Evolutionary conservation across 345 rosid species (phyloP), one percentile per base, ranked within the genome.

Genomic region (thale cress (Arabidopsis thaliana)): DNA sequence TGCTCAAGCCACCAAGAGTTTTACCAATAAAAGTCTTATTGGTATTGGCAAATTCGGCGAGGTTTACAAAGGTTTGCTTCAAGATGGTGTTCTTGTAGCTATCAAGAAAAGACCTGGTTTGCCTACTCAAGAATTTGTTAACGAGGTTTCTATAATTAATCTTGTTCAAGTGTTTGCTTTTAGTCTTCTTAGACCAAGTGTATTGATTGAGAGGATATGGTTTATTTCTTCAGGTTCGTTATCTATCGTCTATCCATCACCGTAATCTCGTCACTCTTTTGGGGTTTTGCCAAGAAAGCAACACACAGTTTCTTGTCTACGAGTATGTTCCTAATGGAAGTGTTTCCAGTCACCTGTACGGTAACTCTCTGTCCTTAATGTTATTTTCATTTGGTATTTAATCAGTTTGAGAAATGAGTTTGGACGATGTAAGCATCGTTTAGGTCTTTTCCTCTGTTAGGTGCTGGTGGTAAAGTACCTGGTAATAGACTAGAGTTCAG

Each of bases 321-420:
- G 99, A 91, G 81, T 91, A 95, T 74, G 72, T 92, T 84, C 97
- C 97, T 52, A 90, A 87, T 78, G 99, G 99, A 63, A 95, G 99
- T 55, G 94, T 95, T 85, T 95, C 99, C 81, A 83, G 89, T 84
- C 97, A 95, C 85, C 84, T 92, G 89, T 90, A 89, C 71, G 97
- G 99, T 95, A 91, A 91, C 91, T 86, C 86, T 81, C 91, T 83
- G 79, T 83, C 89, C 85, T 56, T 58, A 49, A 30, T 61, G 24
- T 11, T 8, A 63, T 72, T 59, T 61, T 61, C 49, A 58, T 42
- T 53, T 52, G 74, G 76, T 65, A 20, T 67, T 8, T 32, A 38
- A 59, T 71, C 40, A 68, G 79, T 67, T 65, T 65, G 30, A 22
- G 24, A 14, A 48, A 28, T 9, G 58, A 14, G 63, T 63, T 46